Base-by-base conservation (phyloP, 2,329 filamentous ascomycete species). In the Exophiala spinifera region DNA sequence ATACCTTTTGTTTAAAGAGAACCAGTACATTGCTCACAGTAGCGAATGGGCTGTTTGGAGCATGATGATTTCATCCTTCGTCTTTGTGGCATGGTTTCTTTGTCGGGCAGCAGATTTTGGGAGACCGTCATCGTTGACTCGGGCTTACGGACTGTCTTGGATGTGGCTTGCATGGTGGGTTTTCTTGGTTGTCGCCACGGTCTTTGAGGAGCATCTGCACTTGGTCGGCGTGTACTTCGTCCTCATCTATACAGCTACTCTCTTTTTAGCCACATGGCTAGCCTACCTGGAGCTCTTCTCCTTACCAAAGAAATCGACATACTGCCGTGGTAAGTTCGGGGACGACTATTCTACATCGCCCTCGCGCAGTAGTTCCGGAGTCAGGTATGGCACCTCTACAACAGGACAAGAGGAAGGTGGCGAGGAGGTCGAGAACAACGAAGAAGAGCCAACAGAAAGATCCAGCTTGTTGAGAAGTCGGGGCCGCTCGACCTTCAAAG, bases 21-120 rank as follows among this genome's bases (percentile, higher is more conserved):
- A 97, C 66, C 91, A 92, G 1, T 81, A 89, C 64, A 90, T 97
- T 64, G 77, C 94, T n/a, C 94, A 96, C 73, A 91, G 89, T 72
- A 95, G 88, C 64, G 80, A 85, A 45, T 97, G 94, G 68, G 79
- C 88, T 4, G 87, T 96, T 66, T 95, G 91, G 89, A 83, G 84
- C 23, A 95, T 95, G 86, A 88, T 91, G 74, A 67, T 92, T 0
- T 88, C 88, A 0, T 78, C 89, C 1, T 96, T 91, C 77, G 84
- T 94, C 65, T 85, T 87, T 55, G 70, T 86, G 17, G 85, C 90
- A 43, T 97, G 92, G 92, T 86, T 90, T 60, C 78, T 95, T 33
- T 84, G 90, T 64, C 82, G 86, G 15, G 85, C 88, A 1, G 88
- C 89, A 14, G 87, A 91, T 65, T 87, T 86, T 57, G 82, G 87